Evolutionary conservation across 306 rosid genomes (phyloP).

Genomic region (Cucumis hystrix): DNA sequence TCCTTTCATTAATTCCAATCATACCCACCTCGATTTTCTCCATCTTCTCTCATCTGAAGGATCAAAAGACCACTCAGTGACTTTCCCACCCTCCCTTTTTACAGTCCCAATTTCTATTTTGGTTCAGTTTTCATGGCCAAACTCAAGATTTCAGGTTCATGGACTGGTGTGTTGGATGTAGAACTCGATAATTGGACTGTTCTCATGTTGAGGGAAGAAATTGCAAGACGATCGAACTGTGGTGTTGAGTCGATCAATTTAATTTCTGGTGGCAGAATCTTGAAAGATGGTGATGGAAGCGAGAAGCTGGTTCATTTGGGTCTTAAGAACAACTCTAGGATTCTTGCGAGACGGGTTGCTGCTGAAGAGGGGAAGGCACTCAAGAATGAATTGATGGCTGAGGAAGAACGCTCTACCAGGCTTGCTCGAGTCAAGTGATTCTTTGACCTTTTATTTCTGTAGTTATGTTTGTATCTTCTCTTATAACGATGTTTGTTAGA

Average conservation of each 20-base stretch:
- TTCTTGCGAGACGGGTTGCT: conserved; percentile 40
- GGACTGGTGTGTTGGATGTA: conserved; percentile 64
- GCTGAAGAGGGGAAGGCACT: conserved; percentile 38
- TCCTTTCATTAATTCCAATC: too few species aligned
- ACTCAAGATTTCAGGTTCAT: conserved; percentile 70
- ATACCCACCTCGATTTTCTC: neutral
- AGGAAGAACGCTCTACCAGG: conserved; percentile 59
- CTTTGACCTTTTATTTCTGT: neutral
- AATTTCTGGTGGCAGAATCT: conserved; percentile 59
- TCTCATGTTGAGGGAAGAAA: conserved; percentile 41
- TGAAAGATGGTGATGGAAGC: conserved; percentile 46
- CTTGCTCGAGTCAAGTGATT: conserved; percentile 60
- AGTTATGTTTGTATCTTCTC: neutral
- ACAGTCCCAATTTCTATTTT: neutral
- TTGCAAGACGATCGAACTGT: conserved; percentile 57
- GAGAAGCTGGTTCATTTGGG: conserved; percentile 47
- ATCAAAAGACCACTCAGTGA: neutral
- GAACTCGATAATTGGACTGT: conserved; percentile 59
- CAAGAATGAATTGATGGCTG: conserved; percentile 40
- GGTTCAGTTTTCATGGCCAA: conserved; percentile 41
- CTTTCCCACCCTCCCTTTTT: neutral
- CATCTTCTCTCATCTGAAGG: neutral
- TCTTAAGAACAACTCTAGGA: conserved; percentile 55
- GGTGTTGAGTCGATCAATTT: conserved; percentile 46
- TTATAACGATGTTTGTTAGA: neutral